phyloP scores from a whole-genome alignment of 2,329 filamentous ascomycete species.

The Periglandula ipomoeae region DNA sequence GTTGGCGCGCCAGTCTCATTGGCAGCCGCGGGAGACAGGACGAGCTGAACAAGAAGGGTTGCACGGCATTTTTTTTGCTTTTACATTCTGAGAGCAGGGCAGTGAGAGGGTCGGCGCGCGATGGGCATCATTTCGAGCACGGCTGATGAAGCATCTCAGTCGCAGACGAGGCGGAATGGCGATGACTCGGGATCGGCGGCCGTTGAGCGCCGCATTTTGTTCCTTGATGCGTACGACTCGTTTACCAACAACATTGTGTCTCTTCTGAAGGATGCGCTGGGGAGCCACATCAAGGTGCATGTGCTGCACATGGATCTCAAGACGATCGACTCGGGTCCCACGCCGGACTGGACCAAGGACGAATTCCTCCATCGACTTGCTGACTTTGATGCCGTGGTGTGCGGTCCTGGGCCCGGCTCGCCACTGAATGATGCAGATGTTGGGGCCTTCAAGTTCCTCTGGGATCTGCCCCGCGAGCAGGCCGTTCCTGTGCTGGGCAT shows the following conservation, averaged over 20 bases:
- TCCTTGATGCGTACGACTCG: slow-evolving; percentile 93
- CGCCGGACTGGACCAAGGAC: slow-evolving; percentile 36
- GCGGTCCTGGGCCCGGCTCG: slow-evolving; percentile 83
- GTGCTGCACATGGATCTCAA: slow-evolving; percentile 28
- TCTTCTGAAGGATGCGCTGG: slow-evolving; percentile 61
- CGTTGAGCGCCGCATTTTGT: slow-evolving; percentile 52
- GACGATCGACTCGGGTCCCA: slow-evolving; percentile 58
- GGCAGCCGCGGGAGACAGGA: too few species aligned
- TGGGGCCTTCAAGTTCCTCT: slow-evolving; percentile 71
- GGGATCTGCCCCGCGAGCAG: slow-evolving; percentile 51
- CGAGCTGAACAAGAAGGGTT: too few species aligned
- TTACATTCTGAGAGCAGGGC: too few species aligned
- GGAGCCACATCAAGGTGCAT: slow-evolving; percentile 51
- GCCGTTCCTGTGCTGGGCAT: slow-evolving; percentile 75
- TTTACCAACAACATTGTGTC: slow-evolving; percentile 93
- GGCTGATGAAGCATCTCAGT: background rate
- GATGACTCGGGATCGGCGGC: background rate
- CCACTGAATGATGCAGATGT: slow-evolving; percentile 66
- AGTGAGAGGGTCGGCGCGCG: too few species aligned
- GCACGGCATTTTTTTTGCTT: too few species aligned
- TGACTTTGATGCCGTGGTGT: slow-evolving; percentile 74
- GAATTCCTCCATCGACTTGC: slow-evolving; percentile 29
- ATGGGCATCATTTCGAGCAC: slow-evolving; percentile 4
- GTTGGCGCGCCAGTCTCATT: too few species aligned
- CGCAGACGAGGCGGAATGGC: background rate